Evolutionary conservation across 164 flowering plant species (phyloP).

Genomic region (Chimonanthus salicifolius): DNA sequence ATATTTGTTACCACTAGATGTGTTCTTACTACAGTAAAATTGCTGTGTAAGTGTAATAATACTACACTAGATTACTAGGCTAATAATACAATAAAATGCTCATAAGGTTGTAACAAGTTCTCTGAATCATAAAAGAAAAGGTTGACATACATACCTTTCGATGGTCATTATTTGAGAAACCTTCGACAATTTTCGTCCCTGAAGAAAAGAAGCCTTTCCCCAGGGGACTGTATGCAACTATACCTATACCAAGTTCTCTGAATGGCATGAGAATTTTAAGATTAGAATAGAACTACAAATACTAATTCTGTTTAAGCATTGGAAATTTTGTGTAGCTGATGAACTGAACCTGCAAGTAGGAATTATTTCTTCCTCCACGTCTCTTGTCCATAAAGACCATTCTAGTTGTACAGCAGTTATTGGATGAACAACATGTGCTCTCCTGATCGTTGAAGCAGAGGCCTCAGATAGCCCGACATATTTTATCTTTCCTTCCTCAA

Average conservation of each 20-base stretch:
- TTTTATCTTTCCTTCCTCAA: constrained; percentile 23
- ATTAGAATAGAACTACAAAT: not conserved
- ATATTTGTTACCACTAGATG: too few relatives aligned
- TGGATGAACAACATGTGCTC: constrained; percentile 25
- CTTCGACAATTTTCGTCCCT: constrained; percentile 41
- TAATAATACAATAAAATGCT: too few relatives aligned
- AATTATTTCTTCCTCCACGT: constrained; percentile 20
- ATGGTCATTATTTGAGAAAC: constrained; percentile 24
- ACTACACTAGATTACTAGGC: too few relatives aligned
- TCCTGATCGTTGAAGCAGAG: constrained; percentile 22
- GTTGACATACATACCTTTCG: constrained; percentile 30
- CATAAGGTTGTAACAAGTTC: not conserved
- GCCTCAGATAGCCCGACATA: constrained; percentile 23
- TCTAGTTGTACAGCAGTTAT: constrained; percentile 29
- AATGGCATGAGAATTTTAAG: not conserved
- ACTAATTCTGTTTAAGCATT: not conserved
- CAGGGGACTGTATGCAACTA: constrained; percentile 54
- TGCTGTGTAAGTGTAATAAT: too few relatives aligned
- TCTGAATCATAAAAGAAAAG: not conserved
- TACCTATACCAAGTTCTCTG: constrained; percentile 45
- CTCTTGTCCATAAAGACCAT: constrained; percentile 25
- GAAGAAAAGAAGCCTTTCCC: constrained; percentile 53
- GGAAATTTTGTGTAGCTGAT: not conserved
- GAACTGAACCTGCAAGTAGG: constrained; percentile 23
- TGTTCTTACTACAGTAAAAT: too few relatives aligned